Conservation (phyloP, 1,139 yeast genomes). For the Eremothecium sinecaudum region DNA sequence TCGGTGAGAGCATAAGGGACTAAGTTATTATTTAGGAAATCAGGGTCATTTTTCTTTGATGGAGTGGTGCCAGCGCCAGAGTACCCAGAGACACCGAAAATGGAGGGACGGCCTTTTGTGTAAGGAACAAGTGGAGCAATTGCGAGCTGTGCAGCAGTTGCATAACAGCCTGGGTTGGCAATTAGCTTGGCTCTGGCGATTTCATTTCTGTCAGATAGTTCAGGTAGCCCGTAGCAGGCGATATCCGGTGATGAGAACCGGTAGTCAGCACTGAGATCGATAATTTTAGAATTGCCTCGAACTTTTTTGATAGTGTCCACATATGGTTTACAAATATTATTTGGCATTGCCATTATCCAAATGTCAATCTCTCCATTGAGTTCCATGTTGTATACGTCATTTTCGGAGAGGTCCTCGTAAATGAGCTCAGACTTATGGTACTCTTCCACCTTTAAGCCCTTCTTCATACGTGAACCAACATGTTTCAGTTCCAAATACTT, state of each 20-base stretch:
- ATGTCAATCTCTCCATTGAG: slow-evolving; percentile 72
- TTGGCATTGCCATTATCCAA: slow-evolving; percentile 99
- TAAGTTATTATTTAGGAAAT: slow-evolving; percentile 65
- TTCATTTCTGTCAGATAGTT: slow-evolving; percentile 51
- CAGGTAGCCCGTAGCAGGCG: slow-evolving; percentile 93
- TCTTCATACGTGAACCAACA: slow-evolving; percentile 90
- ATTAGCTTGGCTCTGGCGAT: slow-evolving; percentile 74
- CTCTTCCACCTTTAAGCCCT: slow-evolving; percentile 78
- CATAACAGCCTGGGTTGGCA: slow-evolving; percentile 97
- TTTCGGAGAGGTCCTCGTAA: slow-evolving; percentile 79
- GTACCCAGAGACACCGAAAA: slow-evolving; percentile 95
- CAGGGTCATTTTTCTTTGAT: slow-evolving; percentile 84
- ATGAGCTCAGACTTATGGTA: slow-evolving; percentile 71
- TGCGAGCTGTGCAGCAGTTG: slow-evolving; percentile 93
- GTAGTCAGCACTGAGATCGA: slow-evolving; percentile 92
- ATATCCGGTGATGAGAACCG: slow-evolving; percentile 80
- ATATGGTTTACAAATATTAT: slow-evolving; percentile 95
- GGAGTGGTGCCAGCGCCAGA: slow-evolving; percentile 99
- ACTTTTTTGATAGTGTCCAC: slow-evolving; percentile 84
- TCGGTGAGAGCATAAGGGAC: slow-evolving; percentile 94
- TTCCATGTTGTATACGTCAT: slow-evolving; percentile 75
- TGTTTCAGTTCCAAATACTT: slow-evolving; percentile 81
- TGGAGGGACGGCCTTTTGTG: slow-evolving; percentile 61
- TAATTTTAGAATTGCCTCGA: slow-evolving; percentile 56
- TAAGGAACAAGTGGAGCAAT: slow-evolving; percentile 71